Percentiles rank a stretch among this genome's conserved stretches.
phyloP scores from a whole-genome alignment of 2,329 filamentous ascomycete genomes.

The Microsporum audouinii region DNA sequence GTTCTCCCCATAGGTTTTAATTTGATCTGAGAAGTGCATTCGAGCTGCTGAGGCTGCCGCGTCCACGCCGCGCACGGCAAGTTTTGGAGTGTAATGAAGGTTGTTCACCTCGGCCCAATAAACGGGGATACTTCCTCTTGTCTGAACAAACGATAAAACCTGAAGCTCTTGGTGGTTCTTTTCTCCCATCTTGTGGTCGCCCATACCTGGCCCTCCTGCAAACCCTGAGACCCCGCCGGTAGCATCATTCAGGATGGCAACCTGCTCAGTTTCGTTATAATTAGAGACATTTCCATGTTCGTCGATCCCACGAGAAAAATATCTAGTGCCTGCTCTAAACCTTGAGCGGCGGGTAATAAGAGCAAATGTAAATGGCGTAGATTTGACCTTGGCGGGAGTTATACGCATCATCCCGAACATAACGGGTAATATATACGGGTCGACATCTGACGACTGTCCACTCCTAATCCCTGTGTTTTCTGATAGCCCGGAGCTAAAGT shows the following conservation, averaged over 20 bases:
- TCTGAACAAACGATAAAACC: constrained; percentile 90
- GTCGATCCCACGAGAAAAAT: constrained; percentile 89
- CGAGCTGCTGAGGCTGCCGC: constrained; percentile 65
- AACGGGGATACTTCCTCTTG: constrained; percentile 85
- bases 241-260: constrained; percentile 77
- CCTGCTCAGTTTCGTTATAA: constrained; percentile 96
- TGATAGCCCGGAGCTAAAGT: constrained; percentile 58
- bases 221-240: constrained; percentile 65
- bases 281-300: constrained; percentile 93
- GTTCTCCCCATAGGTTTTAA: constrained; percentile 86
- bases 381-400: constrained; percentile 72
- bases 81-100: constrained; percentile 77
- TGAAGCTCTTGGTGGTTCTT: constrained; percentile 63
- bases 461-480: constrained; percentile 36
- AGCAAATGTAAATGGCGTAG: constrained; percentile 68
- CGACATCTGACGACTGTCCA: constrained; percentile 58
- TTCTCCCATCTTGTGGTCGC: constrained; percentile 56
- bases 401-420: constrained; percentile 97
- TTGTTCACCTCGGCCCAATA: constrained; percentile 96
- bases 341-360: constrained; percentile 83
- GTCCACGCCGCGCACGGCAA: constrained; percentile 78
- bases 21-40: constrained; percentile 88
- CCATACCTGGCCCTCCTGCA: constrained; percentile 62
- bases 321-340: constrained; percentile 79
- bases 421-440: constrained; percentile 88